Base-by-base conservation (phyloP, 179 eudicot genomes). In the Beta corolliflora region DNA sequence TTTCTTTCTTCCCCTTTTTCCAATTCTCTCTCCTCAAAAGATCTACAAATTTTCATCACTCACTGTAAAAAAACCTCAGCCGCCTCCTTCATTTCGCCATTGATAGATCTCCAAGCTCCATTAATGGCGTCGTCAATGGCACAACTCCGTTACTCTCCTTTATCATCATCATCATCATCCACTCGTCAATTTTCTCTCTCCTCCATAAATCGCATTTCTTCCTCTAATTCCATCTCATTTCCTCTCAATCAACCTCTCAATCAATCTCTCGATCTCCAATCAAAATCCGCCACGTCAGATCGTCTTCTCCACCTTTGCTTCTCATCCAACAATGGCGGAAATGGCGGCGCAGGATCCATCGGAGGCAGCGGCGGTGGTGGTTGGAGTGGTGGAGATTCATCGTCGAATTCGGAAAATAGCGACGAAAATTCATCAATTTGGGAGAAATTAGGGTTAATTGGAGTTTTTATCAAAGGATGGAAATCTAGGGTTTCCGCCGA, bases 401-500 rank as follows among this genome's bases (percentile, higher is more conserved):
- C 29, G 29, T 25, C 29, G 29, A 25, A 25, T 25, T 25, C 88
- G 0, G 78, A 88, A 1, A 44, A 71, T 50, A 56, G 6, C 45
- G 44, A 53, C 16, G 73, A 71, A 14, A 41, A 41, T 23, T 67
- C 85, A 15, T 72, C 82, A 0, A 79, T 84, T 6, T 81, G 77
- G 83, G 85, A 81, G 61, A 78, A 84, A 7, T 46, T 93, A 16
- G 94, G 97, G 59, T 81, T 91, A 1, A 66, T 89, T 7, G 94
- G 96, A 58, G 82, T 91, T 0, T 91, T 93, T 80, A 10, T 93
- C 7, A 85, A 79, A 44, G 97, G 97, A 15, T 93, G 97, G 97
- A 87, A 85, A 85, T 89, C 93, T 0, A 85, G 97, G 87, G 97
- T 93, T 66, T 85, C 91, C 0, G 97, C 97, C 0, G 97, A 93